Conservation (phyloP, 305 asterid genomes). For the Rubia balearica region DNA sequence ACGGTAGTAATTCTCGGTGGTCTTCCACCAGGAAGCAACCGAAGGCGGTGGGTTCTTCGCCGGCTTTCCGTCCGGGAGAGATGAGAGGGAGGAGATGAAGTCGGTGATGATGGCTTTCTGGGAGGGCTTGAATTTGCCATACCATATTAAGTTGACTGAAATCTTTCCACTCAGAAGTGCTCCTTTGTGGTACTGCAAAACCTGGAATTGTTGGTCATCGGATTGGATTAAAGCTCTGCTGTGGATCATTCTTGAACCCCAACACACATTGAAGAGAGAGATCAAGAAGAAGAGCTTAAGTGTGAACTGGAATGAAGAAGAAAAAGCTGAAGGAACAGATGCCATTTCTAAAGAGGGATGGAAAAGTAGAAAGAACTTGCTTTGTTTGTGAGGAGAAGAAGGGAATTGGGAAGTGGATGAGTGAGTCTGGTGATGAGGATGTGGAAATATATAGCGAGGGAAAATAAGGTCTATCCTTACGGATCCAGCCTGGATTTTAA, state of each 20-base stretch:
- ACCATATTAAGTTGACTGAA: constrained; percentile 55
- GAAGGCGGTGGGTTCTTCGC: constrained; percentile 44
- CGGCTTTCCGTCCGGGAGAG: constrained; percentile 5
- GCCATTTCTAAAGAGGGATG: too few species aligned
- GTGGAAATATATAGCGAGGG: background rate
- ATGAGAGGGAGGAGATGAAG: constrained; percentile 42
- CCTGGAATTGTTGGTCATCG: constrained; percentile 27
- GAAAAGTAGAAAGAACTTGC: too few species aligned
- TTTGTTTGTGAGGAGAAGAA: too few species aligned
- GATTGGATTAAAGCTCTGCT: constrained; percentile 6
- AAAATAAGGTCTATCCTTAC: background rate
- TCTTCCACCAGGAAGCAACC: constrained; percentile 57
- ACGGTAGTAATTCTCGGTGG: constrained; percentile 43
- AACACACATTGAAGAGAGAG: constrained; percentile 20
- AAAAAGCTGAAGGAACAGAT: too few species aligned
- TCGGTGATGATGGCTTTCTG: constrained; percentile 55
- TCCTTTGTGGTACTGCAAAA: constrained; percentile 57
- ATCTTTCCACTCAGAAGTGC: constrained; percentile 50
- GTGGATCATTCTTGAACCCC: constrained; percentile 8
- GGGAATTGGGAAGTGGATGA: background rate
- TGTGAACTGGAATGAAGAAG: too few species aligned
- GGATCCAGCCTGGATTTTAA: background rate
- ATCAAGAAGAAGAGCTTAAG: constrained; percentile 20
- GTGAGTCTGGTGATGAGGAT: background rate
- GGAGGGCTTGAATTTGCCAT: constrained; percentile 60